These are phyloP conservation scores for Chrysosporium keratinophilum DNA, from an alignment of 2,329 filamentous ascomycete genomes.

Conservation along the genomic window DNA sequence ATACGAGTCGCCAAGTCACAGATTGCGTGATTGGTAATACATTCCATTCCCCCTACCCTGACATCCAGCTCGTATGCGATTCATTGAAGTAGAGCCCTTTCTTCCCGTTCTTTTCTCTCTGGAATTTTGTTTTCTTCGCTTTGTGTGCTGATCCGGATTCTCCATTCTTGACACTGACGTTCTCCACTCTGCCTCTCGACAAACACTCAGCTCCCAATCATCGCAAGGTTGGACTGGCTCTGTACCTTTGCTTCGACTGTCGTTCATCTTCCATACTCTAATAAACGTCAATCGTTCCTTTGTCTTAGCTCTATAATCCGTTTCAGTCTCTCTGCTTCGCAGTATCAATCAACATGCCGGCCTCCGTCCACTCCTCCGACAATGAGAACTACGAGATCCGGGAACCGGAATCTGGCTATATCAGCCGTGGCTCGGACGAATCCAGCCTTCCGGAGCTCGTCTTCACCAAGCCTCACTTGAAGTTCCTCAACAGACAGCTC, in stretches of 20 bases:
- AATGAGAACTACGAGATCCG: conserved; percentile 27
- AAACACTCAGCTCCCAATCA: too few relatives aligned
- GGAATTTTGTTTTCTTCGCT: not conserved
- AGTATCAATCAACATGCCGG: conserved; percentile 25
- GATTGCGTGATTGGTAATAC: conserved; percentile 7
- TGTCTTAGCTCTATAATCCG: not conserved
- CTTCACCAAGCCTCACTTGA: conserved; percentile 78
- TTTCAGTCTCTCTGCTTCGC: conserved; percentile 9
- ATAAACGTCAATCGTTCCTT: not conserved
- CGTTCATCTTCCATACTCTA: not conserved
- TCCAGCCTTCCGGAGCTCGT: conserved; percentile 61
- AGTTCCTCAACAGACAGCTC: conserved; percentile 81
- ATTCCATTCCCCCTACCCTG: conserved; percentile 4
- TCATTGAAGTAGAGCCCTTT: conserved; percentile 9
- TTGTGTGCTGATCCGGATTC: not conserved
- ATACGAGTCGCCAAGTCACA: conserved; percentile 2
- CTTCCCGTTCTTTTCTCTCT: not conserved
- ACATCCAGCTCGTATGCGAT: conserved; percentile 1
- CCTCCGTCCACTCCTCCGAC: conserved; percentile 29
- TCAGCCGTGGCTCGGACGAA: conserved; percentile 54
- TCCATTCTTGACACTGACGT: not conserved
- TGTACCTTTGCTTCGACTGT: not conserved
- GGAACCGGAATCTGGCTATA: conserved; percentile 73
- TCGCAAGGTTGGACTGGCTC: not conserved
- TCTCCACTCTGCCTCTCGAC: conserved; percentile 5